These are phyloP conservation scores for Verticillium dahliae DNA, from an alignment of 2,329 filamentous ascomycete species.

Conservation along the genomic window DNA sequence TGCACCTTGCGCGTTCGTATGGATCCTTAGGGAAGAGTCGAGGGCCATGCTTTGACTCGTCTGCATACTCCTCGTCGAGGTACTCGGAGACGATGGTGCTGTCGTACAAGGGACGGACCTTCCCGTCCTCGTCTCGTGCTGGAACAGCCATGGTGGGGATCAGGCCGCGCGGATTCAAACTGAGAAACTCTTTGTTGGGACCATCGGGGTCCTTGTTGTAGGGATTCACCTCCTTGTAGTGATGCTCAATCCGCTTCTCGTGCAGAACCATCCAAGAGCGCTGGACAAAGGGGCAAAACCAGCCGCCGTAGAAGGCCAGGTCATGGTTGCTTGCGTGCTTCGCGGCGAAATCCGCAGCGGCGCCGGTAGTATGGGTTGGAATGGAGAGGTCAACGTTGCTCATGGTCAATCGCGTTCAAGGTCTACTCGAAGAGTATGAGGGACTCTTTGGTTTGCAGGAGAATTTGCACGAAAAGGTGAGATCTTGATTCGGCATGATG, in stretches of 20 bases:
- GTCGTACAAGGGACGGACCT: slow-evolving; percentile 60
- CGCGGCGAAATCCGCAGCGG: slow-evolving; percentile 39
- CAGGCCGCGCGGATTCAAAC: slow-evolving; percentile 67
- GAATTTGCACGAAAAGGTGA: not conserved
- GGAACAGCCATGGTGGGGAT: slow-evolving; percentile 62
- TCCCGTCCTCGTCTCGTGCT: slow-evolving; percentile 16
- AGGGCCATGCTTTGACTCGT: slow-evolving; percentile 31
- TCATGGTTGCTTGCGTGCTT: slow-evolving; percentile 38
- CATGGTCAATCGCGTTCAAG: slow-evolving; percentile 22
- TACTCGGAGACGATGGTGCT: slow-evolving; percentile 69
- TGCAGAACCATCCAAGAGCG: slow-evolving; percentile 66
- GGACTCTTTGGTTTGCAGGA: too few species aligned
- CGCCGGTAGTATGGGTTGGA: slow-evolving; percentile 38
- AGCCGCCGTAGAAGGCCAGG: slow-evolving; percentile 64
- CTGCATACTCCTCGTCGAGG: slow-evolving; percentile 62
- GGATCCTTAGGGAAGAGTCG: slow-evolving; percentile 52
- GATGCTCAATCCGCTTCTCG: slow-evolving; percentile 67
- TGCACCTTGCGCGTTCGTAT: slow-evolving; percentile 58
- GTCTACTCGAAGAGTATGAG: too few species aligned
- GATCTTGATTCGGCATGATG: too few species aligned
- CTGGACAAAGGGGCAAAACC: slow-evolving; percentile 70
- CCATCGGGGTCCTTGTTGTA: slow-evolving; percentile 61
- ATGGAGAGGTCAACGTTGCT: slow-evolving; percentile 41
- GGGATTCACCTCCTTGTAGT: slow-evolving; percentile 73
- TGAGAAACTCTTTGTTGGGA: slow-evolving; percentile 39